Evolutionary conservation across 2,329 filamentous ascomycete species (phyloP).

Genomic region (Fusarium piperis): DNA sequence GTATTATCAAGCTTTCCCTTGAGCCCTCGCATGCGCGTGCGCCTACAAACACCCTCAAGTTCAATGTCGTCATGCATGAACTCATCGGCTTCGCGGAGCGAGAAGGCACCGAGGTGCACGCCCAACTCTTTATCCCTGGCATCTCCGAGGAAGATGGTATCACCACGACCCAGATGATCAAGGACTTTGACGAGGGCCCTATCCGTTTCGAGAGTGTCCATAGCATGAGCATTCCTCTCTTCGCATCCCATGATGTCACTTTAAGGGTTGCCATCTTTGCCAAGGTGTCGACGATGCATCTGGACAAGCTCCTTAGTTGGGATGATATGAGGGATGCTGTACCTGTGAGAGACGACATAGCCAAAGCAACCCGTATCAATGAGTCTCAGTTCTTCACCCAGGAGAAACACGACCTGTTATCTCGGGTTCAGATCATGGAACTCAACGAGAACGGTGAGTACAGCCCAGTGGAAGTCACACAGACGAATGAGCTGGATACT

Average conservation of each 20-base stretch:
- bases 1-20: constrained; percentile 88
- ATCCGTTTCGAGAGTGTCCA: constrained; percentile 97
- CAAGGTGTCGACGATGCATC: constrained; percentile 88
- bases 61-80: constrained; percentile 98
- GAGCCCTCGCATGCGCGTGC: constrained; percentile 94
- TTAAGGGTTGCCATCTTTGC: constrained; percentile 92
- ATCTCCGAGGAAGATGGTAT: constrained; percentile 90
- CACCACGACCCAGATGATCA: constrained; percentile 94
- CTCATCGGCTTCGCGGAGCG: constrained; percentile 93
- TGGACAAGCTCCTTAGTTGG: constrained; percentile 98
- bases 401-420: constrained; percentile 93
- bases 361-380: constrained; percentile 75
- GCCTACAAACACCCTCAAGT: constrained; percentile 91
- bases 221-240: constrained; percentile 92
- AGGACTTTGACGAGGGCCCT: constrained; percentile 90
- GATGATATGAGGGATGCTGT: constrained; percentile 93
- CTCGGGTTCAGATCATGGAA: constrained; percentile 87
- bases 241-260: constrained; percentile 73
- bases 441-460: constrained; percentile 93
- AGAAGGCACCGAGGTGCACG: constrained; percentile 95
- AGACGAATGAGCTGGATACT: constrained; percentile 83
- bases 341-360: constrained; percentile 61
- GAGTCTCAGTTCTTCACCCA: constrained; percentile 94
- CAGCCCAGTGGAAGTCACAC: constrained; percentile 89
- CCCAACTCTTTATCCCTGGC: constrained; percentile 94